Base-by-base conservation (phyloP, 2,329 filamentous ascomycete genomes). In the Malbranchea cinnamomea region DNA sequence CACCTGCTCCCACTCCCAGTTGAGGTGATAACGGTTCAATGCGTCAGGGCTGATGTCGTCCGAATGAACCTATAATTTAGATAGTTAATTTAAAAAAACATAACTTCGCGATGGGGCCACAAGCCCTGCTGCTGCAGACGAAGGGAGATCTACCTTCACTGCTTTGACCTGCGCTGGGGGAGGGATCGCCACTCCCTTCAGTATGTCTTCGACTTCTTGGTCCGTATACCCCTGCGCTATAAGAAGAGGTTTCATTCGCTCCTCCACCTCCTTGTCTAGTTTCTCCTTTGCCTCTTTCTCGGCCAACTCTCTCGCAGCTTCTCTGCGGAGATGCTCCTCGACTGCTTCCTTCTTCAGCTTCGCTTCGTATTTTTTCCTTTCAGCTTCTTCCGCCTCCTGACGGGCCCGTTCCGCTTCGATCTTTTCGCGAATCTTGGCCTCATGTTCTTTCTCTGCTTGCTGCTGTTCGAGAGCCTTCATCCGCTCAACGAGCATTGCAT, bases 281-380 rank as follows among this genome's bases (percentile, higher is more conserved):
- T 57, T 47, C 34, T 65, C 65, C 31, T 57, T 59, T 33, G 64
- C 59, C 35, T 60, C 58, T 38, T 58, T 55, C 38, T 67, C 63
- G 40, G 52, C 59, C 22, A 57, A 52, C 14, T 51, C 46, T 31
- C 63, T 63, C 33, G 67, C 62, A 9, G 57, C 52, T 38, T 68
- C 61, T 33, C 60, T 52, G 17, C 51, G 54, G 50, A 65, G 65
- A 42, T 62, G 69, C n/a, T 57, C 58, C 38, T 66, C 63, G 29
- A 71, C 53, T 6, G 63, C 62, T 22, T 65, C 60, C 30, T 57
- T 58, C 27, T 62, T 65, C 35, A 62, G 53, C 40, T 63, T 62
- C 21, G 33, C 29, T 19, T 48, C 28, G 27, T 43, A 30, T 37
- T 50, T 41, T 36, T 43, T 37, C 5, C 37, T 23, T 8, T 36